These are phyloP conservation scores for Poronia punctata DNA, from an alignment of 495 filamentous ascomycete species.

Conservation along the genomic window DNA sequence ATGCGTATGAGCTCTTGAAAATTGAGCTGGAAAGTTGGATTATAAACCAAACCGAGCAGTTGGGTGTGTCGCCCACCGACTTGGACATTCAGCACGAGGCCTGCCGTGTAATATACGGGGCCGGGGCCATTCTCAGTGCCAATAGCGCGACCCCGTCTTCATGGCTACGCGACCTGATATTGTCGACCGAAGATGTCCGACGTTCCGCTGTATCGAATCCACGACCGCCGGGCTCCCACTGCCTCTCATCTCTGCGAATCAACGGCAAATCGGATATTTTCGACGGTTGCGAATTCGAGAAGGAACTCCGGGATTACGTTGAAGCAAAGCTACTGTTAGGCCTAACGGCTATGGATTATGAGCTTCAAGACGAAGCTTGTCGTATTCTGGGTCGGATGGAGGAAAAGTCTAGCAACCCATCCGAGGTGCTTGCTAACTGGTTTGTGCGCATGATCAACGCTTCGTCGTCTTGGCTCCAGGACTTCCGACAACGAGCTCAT, in stretches of 20 bases:
- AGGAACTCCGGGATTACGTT: slow-evolving; percentile 42
- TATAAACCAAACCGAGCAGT: slow-evolving; percentile 20
- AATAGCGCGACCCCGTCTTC: slow-evolving; percentile 26
- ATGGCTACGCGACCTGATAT: slow-evolving; percentile 50
- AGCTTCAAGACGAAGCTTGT: slow-evolving; percentile 46
- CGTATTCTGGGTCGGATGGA: slow-evolving; percentile 44
- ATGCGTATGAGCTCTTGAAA: slow-evolving; percentile 48
- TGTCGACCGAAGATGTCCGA: slow-evolving; percentile 31
- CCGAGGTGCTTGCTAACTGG: slow-evolving; percentile 41
- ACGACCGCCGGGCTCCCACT: slow-evolving; percentile 22
- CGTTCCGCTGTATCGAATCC: slow-evolving; percentile 30
- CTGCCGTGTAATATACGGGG: slow-evolving; percentile 34
- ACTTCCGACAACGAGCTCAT: slow-evolving; percentile 40
- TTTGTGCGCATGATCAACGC: slow-evolving; percentile 38
- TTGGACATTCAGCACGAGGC: slow-evolving; percentile 38
- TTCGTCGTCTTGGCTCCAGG: slow-evolving; percentile 39
- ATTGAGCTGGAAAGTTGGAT: slow-evolving; percentile 39
- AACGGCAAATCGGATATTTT: slow-evolving; percentile 43
- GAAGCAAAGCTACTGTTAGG: slow-evolving; percentile 41
- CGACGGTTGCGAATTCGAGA: slow-evolving; percentile 41
- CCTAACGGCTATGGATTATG: slow-evolving; percentile 45
- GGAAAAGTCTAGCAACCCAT: slow-evolving; percentile 33
- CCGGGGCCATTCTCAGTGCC: slow-evolving; percentile 26
- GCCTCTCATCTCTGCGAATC: slow-evolving; percentile 32
- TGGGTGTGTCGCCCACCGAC: slow-evolving; percentile 28